phyloP scores from a whole-genome alignment of 495 filamentous ascomycete genomes.

The Trichoderma parareesei region DNA sequence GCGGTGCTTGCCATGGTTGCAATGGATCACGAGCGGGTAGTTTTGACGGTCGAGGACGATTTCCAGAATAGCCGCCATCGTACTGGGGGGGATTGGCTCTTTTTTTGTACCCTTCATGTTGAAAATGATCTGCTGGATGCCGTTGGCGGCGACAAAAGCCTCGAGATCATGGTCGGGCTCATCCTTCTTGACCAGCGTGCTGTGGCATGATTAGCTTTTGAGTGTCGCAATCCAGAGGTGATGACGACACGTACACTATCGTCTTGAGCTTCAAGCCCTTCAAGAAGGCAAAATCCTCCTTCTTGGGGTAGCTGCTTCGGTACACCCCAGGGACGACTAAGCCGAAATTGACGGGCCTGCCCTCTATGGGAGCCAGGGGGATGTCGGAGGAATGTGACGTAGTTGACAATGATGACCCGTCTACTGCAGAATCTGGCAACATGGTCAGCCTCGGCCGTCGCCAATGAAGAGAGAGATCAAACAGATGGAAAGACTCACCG shows the following conservation, averaged over 20 bases:
- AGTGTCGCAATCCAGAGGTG: background rate
- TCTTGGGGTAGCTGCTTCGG: slow-evolving; percentile 65
- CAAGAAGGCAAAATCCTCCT: slow-evolving; percentile 57
- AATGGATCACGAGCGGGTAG: slow-evolving; percentile 74
- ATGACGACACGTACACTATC: slow-evolving; percentile 51
- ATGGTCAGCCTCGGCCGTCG: background rate
- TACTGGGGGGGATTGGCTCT: slow-evolving; percentile 47
- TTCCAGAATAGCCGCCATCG: slow-evolving; percentile 55
- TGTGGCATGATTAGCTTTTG: slow-evolving; percentile 25
- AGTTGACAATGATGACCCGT: background rate
- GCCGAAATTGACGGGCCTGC: slow-evolving; percentile 58
- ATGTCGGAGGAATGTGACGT: background rate
- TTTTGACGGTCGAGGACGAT: slow-evolving; percentile 58
- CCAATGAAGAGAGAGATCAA: too few species aligned
- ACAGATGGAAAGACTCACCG: background rate
- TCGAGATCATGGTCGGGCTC: slow-evolving; percentile 45
- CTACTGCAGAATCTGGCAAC: background rate
- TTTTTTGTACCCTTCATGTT: slow-evolving; percentile 74
- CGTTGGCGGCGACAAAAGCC: slow-evolving; percentile 50
- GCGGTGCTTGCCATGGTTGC: slow-evolving; percentile 86
- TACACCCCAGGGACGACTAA: slow-evolving; percentile 59
- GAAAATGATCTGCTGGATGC: slow-evolving; percentile 61
- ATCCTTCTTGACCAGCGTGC: slow-evolving; percentile 67
- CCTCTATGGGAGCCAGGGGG: slow-evolving; percentile 11
- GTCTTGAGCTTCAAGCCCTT: slow-evolving; percentile 58